Percentiles rank a stretch among this genome's conserved stretches.
These are phyloP conservation scores for Aureobasidium sp. DNA, from an alignment of 2,329 filamentous ascomycete genomes.

Conservation along the genomic window DNA sequence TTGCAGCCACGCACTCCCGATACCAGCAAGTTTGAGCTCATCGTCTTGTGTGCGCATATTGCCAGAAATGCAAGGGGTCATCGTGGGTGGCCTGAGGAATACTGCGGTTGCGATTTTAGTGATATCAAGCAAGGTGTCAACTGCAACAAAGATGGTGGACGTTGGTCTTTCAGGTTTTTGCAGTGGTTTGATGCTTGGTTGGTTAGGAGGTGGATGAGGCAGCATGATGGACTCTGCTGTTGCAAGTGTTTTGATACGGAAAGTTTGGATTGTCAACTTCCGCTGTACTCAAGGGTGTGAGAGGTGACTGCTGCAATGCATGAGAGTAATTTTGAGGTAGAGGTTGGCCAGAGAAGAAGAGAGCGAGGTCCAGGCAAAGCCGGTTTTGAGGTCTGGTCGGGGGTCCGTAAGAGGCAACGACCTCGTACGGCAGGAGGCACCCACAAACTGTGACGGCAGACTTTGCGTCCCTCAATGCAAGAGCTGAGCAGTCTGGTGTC, in stretches of 20 bases:
- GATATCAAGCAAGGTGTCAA: background rate
- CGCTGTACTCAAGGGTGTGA: background rate
- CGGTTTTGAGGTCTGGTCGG: background rate
- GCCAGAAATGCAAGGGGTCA: background rate
- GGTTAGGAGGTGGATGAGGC: background rate
- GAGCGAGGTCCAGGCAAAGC: background rate
- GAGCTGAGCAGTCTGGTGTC: no score
- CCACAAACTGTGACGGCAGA: background rate
- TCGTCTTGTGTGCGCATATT: background rate
- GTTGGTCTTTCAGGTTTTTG: background rate
- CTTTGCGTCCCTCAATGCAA: background rate
- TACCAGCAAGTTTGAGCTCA: background rate
- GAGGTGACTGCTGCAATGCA: background rate
- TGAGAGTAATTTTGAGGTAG: background rate
- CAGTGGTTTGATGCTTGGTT: background rate
- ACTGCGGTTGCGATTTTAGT: background rate
- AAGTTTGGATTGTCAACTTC: background rate
- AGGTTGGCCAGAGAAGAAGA: background rate
- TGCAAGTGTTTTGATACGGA: background rate
- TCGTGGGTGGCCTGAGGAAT: background rate
- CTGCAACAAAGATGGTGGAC: background rate
- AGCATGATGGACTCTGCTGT: background rate
- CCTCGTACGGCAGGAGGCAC: background rate
- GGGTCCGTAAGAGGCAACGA: background rate
- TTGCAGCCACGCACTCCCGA: background rate